Evolutionary conservation across 2,329 filamentous ascomycete genomes (phyloP), one percentile per base, ranked within the genome.

Genomic region (Rhinocladiella similis): DNA sequence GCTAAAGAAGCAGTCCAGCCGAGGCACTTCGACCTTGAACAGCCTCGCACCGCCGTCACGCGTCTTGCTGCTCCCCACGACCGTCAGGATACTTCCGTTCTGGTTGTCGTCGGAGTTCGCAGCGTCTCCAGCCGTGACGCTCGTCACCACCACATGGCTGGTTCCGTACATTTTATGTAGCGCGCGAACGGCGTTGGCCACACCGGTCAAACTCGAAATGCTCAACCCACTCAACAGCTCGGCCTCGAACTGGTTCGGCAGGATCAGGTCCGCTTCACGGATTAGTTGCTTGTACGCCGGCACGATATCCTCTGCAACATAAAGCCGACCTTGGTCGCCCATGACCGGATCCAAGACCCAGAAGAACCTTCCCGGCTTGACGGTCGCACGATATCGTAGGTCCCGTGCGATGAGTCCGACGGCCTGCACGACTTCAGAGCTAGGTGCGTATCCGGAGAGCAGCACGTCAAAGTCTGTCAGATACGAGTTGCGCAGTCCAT

Each of bases 161-260:
- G 96, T 79, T 54, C 81, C 80, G 75, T 90, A 93, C 42, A 77
- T 83, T 52, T 83, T 77, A 76, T 99, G 94, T 39, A 66, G 47
- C 12, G 60, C 53, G 35, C 61, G 46, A 27, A 66, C 54, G 12
- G 62, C 63, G 19, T 63, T 57, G 18, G 56, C 61, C 27, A 64
- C 60, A 14, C 54, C 54, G 6, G 39, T 51, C 33, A 66, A 39
- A 22, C 47, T 63, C 12, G 25, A 47, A 33, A 57, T 63, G 25
- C 54, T 48, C 19, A 58, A 54, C 3, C 54, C 43, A 18, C 53
- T 52, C n/a, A 75, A 86, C 65, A 77, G 95, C 90, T 99, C 93
- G 42, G 92, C 91, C 77, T 99, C 94, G 65, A 97, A 99, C 66
- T 97, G 93, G 70, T 99, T 99, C 3, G 94, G 94, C 14, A 97